Conservation (phyloP, 2,329 filamentous ascomycete genomes). For the Lasiodiplodia hormozganensis region DNA sequence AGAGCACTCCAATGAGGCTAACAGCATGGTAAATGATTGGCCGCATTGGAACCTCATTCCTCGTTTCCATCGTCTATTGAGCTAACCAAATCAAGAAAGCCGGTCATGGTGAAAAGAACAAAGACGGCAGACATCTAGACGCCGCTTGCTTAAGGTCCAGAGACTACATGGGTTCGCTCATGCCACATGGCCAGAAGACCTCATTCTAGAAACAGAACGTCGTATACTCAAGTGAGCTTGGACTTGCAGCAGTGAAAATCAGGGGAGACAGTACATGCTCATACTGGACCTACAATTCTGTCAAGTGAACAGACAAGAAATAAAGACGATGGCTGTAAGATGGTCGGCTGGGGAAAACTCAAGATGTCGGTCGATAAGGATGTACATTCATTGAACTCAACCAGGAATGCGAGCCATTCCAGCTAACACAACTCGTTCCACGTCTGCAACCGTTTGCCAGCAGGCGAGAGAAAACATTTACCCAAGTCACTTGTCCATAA, state of each 20-base stretch:
- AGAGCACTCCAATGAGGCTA: too few relatives aligned
- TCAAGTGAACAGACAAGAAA: background rate
- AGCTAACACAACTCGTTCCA: background rate
- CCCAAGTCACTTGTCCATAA: conserved; percentile 2
- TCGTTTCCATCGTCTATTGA: too few relatives aligned
- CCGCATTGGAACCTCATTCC: too few relatives aligned
- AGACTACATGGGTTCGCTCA: background rate
- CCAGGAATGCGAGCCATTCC: background rate
- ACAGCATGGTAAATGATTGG: too few relatives aligned
- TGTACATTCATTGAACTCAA: background rate
- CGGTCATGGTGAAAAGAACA: too few relatives aligned
- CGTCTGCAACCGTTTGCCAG: background rate
- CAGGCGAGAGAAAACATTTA: background rate
- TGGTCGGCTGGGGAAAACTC: background rate
- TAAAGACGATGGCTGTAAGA: background rate
- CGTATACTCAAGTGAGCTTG: background rate
- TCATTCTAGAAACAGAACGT: background rate
- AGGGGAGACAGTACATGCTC: background rate
- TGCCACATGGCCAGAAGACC: background rate
- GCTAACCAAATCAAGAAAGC: too few relatives aligned
- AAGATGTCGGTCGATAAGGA: conserved; percentile 4
- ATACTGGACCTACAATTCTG: background rate
- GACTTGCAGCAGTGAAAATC: background rate
- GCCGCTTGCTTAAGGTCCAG: too few relatives aligned
- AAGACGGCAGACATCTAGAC: too few relatives aligned